Base-by-base conservation (phyloP, 345 rosid genomes). In the Citrus cavaleriei region DNA sequence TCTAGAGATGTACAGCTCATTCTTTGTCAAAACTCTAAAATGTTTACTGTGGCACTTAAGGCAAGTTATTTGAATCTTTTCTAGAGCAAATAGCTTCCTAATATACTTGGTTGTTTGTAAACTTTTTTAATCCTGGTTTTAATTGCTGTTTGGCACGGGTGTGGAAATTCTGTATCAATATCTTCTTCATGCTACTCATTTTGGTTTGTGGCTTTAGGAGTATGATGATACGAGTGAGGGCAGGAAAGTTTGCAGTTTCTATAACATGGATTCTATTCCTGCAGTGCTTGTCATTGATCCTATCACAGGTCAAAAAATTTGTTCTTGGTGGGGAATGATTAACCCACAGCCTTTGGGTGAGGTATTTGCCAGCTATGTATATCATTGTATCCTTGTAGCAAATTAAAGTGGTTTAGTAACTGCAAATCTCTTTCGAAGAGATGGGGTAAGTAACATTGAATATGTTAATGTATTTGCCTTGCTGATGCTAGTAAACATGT, bases 261-360 rank as follows among this genome's bases (percentile, higher is more conserved):
- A 94, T 88, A 90, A 83, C 78, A 83, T 97, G 79, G 96, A 91
- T 83, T 89, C 91, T 7, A 82, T 92, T 81, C 99, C 99, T 14
- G 98, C 89, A 63, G 90, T 97, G 69, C 98, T 97, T 9, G 93
- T 97, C 71, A 87, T 97, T 51, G 99, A 97, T 77, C 98, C 99
- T 61, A 90, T 95, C 80, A 92, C 98, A 7, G 99, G 98, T 70
- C 97, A 97, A 82, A 94, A 87, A 85, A 92, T 94, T 95, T 89
- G 87, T 64, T 86, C 85, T 57, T 91, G 98, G 98, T 70, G 55
- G 77, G 98, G 99, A 79, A 92, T 97, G 98, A 88, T 97, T 57
- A 89, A 91, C 74, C 97, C 99, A 7, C 98, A 91, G 84, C 88
- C 81, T 83, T 82, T 97, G 83, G 92, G 93, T 8, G 98, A 97